These are phyloP conservation scores for Pseudozyma sp. DNA, from an alignment of 1,284 basidiomycete genomes.

Conservation along the genomic window DNA sequence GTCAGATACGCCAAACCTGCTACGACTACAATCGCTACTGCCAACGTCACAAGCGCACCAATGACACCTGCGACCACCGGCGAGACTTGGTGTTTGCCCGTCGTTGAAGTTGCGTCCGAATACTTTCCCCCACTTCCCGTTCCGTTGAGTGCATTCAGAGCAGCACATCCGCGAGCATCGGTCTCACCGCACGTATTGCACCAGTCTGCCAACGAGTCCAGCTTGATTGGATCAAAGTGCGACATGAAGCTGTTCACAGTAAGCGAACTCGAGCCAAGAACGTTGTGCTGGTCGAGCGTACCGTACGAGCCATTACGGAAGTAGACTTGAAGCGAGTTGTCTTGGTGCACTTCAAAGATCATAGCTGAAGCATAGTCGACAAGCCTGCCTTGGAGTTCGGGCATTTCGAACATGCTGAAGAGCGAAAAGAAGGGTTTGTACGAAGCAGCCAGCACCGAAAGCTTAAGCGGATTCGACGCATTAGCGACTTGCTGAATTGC, in stretches of 20 bases:
- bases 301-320: slow-evolving; percentile 82
- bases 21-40: slow-evolving; percentile 42
- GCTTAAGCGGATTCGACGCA: slow-evolving; percentile 80
- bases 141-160: slow-evolving; percentile 57
- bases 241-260: slow-evolving; percentile 82
- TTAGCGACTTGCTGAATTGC: slow-evolving; percentile 81
- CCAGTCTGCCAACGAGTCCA: slow-evolving; percentile 70
- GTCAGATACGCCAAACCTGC: slow-evolving; percentile 17
- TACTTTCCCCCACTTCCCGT: slow-evolving; percentile 56
- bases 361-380: slow-evolving; percentile 83
- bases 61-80: slow-evolving; percentile 63
- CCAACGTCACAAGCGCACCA: slow-evolving; percentile 57
- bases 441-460: slow-evolving; percentile 78
- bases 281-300: slow-evolving; percentile 53
- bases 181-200: slow-evolving; percentile 68
- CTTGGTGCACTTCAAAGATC: slow-evolving; percentile 77
- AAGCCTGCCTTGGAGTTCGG: slow-evolving; percentile 62
- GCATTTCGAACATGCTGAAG: slow-evolving; percentile 75
- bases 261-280: slow-evolving; percentile 71
- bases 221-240: slow-evolving; percentile 74
- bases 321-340: slow-evolving; percentile 76
- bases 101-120: slow-evolving; percentile 49
- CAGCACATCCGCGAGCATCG: slow-evolving; percentile 50
- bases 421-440: slow-evolving; percentile 90
- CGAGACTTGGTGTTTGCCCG: slow-evolving; percentile 57